Conservation (phyloP, 2,329 filamentous ascomycete genomes). For the Harringtonia aguacate region DNA sequence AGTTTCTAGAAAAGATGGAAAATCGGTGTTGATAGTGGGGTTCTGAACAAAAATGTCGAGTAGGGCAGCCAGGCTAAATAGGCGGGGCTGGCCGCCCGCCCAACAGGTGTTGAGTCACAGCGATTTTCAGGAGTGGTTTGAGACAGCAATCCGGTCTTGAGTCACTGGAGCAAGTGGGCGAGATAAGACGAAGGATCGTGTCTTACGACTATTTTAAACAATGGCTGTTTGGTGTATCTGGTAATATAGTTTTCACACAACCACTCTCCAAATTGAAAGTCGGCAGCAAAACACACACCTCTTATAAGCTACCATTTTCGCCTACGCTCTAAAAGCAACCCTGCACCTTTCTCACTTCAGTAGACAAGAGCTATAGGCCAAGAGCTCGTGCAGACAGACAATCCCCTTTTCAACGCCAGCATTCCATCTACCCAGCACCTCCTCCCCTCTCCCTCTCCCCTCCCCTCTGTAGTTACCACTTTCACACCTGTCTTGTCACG, state of each 20-base stretch:
- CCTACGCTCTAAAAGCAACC: no score
- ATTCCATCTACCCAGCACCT: no score
- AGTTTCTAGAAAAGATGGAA: not conserved
- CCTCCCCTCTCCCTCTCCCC: no score
- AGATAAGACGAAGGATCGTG: not conserved
- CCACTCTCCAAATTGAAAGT: no score
- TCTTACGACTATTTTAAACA: no score
- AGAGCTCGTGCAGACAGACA: no score
- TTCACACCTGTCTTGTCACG: not conserved
- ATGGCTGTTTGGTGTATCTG: no score
- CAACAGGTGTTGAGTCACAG: constrained; percentile 10
- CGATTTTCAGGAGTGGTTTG: constrained; percentile 13
- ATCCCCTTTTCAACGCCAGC: not conserved
- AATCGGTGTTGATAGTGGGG: not conserved
- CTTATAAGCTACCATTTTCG: no score
- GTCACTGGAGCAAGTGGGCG: constrained; percentile 1
- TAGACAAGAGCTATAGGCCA: no score
- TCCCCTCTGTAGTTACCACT: not conserved
- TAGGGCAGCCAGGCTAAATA: not conserved
- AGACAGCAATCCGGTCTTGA: constrained; percentile 2
- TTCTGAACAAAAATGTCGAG: constrained; percentile 1
- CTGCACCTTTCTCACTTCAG: no score
- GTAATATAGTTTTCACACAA: no score
- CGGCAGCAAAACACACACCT: no score
- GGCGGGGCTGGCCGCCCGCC: constrained; percentile 8